These are phyloP conservation scores for Ophioceras dolichostomum DNA, from an alignment of 2,329 filamentous ascomycete genomes.

Conservation along the genomic window DNA sequence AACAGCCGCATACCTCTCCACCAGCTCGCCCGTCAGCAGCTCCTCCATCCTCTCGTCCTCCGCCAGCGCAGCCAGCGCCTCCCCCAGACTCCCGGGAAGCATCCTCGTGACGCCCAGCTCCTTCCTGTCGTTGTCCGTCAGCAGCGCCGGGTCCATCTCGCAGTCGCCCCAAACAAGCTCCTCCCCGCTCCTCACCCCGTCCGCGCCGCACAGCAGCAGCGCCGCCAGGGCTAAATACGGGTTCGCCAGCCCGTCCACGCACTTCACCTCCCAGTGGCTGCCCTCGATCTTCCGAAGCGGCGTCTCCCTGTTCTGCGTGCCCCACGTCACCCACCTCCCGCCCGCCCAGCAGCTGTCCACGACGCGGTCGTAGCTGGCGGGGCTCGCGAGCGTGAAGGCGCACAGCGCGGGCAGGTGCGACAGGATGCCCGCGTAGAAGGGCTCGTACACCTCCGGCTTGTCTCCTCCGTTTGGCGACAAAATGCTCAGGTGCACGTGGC, in stretches of 20 bases:
- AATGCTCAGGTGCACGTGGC: slow-evolving; percentile 60
- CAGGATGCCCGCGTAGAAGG: slow-evolving; percentile 64
- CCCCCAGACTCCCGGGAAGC: slow-evolving; percentile 40
- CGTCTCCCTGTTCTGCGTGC: slow-evolving; percentile 67
- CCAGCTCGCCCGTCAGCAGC: slow-evolving; percentile 34
- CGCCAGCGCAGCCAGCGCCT: slow-evolving; percentile 40
- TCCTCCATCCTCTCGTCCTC: slow-evolving; percentile 31
- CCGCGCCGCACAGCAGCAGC: slow-evolving; percentile 44
- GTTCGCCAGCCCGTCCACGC: slow-evolving; percentile 69
- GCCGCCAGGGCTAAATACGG: slow-evolving; percentile 58
- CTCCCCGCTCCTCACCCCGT: slow-evolving; percentile 35
- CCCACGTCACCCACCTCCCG: slow-evolving; percentile 71
- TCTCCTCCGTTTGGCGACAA: slow-evolving; percentile 22
- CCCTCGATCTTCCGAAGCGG: slow-evolving; percentile 55
- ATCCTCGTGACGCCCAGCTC: slow-evolving; percentile 38
- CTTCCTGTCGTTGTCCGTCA: slow-evolving; percentile 32
- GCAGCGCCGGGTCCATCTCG: slow-evolving; percentile 34
- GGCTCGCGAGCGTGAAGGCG: slow-evolving; percentile 56
- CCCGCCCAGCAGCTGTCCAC: slow-evolving; percentile 63
- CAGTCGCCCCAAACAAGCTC: slow-evolving; percentile 40
- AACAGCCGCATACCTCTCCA: slow-evolving; percentile 42
- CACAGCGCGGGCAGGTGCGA: slow-evolving; percentile 51
- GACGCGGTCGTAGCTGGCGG: slow-evolving; percentile 57
- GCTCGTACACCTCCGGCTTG: slow-evolving; percentile 35
- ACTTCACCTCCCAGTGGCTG: slow-evolving; percentile 69